phyloP scores from a whole-genome alignment of 768 basidiomycete genomes.

The Thelephora ganbajun region DNA sequence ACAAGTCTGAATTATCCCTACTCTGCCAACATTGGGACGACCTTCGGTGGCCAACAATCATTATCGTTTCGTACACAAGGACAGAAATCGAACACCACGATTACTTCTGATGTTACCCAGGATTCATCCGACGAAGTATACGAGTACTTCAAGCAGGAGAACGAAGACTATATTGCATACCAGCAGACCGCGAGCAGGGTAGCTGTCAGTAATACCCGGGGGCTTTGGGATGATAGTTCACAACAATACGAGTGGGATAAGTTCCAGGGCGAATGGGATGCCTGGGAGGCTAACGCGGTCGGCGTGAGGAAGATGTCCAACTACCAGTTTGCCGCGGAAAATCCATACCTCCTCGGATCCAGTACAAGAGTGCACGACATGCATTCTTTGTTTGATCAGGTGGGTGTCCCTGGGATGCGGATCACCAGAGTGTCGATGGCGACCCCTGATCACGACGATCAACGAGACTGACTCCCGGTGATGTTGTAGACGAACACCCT shows the following conservation, averaged over 20 bases:
- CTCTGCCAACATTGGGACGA: not conserved
- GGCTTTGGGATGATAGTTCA: not conserved
- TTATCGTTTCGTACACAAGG: not conserved
- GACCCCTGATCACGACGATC: not conserved
- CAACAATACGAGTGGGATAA: conserved; percentile 40
- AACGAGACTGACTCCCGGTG: too few species aligned
- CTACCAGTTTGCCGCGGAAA: conserved; percentile 67
- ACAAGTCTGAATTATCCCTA: not conserved
- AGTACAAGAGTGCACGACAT: conserved; percentile 24
- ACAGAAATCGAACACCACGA: not conserved
- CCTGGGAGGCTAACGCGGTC: conserved; percentile 56
- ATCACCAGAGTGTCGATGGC: too few species aligned
- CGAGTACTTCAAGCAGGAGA: conserved; percentile 19
- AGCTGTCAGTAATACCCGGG: not conserved
- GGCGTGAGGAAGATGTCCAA: conserved; percentile 42
- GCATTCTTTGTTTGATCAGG: too few species aligned
- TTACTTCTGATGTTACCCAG: not conserved
- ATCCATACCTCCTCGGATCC: conserved; percentile 60
- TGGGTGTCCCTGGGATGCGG: too few species aligned
- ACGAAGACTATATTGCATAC: conserved; percentile 19
- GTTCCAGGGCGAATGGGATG: conserved; percentile 71
- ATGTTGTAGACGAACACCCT: conserved; percentile 42
- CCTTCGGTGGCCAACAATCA: not conserved
- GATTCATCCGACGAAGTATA: conserved; percentile 1
- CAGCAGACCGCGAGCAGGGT: conserved; percentile 2